Percentiles rank a stretch among this genome's conserved stretches.
Evolutionary conservation across 768 basidiomycete genomes (phyloP).

Genomic region (Pulveroboletus sp.): DNA sequence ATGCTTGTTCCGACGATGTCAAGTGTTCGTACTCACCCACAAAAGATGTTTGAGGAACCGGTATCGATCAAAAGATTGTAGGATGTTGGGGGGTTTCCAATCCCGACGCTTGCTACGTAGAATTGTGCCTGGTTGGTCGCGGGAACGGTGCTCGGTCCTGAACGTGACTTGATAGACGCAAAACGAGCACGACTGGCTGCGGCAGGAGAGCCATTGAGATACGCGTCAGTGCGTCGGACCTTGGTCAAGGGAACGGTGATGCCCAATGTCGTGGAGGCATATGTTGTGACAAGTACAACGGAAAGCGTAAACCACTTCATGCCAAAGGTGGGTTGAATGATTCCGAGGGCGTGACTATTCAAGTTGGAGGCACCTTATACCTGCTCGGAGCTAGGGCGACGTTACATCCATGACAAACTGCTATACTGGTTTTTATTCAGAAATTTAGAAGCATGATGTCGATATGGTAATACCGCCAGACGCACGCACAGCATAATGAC

Average conservation of each 20-base stretch:
- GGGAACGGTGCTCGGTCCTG: constrained; percentile 11
- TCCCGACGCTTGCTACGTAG: constrained; percentile 24
- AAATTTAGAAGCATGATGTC: too few species aligned
- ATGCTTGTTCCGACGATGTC: too few species aligned
- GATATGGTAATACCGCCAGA: too few species aligned
- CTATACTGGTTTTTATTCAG: too few species aligned
- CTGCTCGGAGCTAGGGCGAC: too few species aligned
- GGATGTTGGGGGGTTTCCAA: constrained; percentile 26
- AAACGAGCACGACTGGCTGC: constrained; percentile 19
- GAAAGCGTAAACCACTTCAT: not conserved
- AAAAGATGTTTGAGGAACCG: constrained; percentile 32
- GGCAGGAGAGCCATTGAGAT: constrained; percentile 17
- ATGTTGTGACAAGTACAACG: constrained; percentile 5
- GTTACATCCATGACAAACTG: too few species aligned
- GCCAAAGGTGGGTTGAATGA: too few species aligned
- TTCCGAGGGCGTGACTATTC: too few species aligned
- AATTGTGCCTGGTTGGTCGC: constrained; percentile 12
- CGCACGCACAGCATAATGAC: too few species aligned
- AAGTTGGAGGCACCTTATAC: too few species aligned
- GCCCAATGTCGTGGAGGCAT: constrained; percentile 3
- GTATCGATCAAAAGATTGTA: constrained; percentile 32
- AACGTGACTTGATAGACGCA: constrained; percentile 3
- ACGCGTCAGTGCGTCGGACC: constrained; percentile 8
- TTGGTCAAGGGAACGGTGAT: constrained; percentile 12
- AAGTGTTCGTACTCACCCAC: constrained; percentile 1